A percentile compares a stretch with the other conserved stretches of the same genome.
Evolutionary conservation across 2,329 filamentous ascomycete species (phyloP).

Genomic region (Podosphaera aphanis): DNA sequence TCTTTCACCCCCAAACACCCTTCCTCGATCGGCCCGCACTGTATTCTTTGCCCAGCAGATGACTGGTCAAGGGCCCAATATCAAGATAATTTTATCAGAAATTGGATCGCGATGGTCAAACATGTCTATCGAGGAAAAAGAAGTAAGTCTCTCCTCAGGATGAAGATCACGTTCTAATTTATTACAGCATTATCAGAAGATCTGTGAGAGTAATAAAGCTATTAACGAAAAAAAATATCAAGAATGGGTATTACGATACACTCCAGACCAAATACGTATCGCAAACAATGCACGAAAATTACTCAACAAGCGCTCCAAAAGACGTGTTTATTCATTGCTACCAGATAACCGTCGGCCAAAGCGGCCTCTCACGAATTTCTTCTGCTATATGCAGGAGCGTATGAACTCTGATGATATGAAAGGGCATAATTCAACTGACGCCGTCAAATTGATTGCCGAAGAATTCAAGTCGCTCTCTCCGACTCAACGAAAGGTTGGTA

Average conservation of each 20-base stretch:
- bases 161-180: slow-evolving; percentile 2
- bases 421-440: slow-evolving; percentile 20
- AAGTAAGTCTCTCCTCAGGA: slow-evolving; percentile 14
- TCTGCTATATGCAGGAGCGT: slow-evolving; percentile 23
- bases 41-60: not conserved
- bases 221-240: slow-evolving; percentile 22
- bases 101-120: not conserved
- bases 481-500: slow-evolving; percentile 21
- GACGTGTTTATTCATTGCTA: slow-evolving; percentile 15
- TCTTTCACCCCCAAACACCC: slow-evolving; percentile 16
- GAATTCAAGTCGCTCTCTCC: slow-evolving; percentile 26
- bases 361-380: slow-evolving; percentile 17
- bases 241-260: slow-evolving; percentile 29
- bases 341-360: slow-evolving; percentile 31
- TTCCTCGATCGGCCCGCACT: slow-evolving; percentile 12
- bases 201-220: slow-evolving; percentile 23
- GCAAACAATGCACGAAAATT: slow-evolving; percentile 32
- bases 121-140: slow-evolving; percentile 15
- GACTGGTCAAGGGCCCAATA: not conserved
- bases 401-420: slow-evolving; percentile 25
- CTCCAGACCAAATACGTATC: slow-evolving; percentile 29
- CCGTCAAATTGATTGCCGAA: slow-evolving; percentile 17
- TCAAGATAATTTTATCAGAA: not conserved
- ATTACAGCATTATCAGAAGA: slow-evolving; percentile 27
- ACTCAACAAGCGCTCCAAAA: slow-evolving; percentile 5